Base-by-base conservation (phyloP, 306 rosid genomes). In the Ceratonia siliqua region DNA sequence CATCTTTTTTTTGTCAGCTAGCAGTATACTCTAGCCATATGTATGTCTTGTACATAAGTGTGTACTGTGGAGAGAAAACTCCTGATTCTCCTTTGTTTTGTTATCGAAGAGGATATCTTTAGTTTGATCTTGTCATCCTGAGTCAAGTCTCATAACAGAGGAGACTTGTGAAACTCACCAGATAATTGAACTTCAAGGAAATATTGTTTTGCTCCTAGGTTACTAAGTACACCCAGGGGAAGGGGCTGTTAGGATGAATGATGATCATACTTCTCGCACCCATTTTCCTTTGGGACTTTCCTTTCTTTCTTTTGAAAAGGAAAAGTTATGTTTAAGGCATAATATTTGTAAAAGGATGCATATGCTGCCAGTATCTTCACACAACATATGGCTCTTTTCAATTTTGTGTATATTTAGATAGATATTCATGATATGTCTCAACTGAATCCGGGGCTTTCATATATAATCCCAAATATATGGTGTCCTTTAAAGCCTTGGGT, bases 41-140 rank as follows among this genome's bases (percentile, higher is more conserved):
- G 74, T 58, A 56, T 57, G 62, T 18, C 39, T 43, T 0, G 56
- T 63, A 22, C 45, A n/a, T 43, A 32, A 39, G 43, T 42, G 66
- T 54, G 14, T 20, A 52, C 7, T 3, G 5, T 46, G 30, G 62
- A 13, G 70, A 36, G 61, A 38, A 33, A 58, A 17, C 57, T 61
- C 55, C 4, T 74, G 64, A 50, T 49, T n/a, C n/a, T n/a, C n/a
- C n/a, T n/a, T 36, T 74, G 35, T 62, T 36, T 74, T 74, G 63
- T 30, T 62, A 50, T 22, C 39, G 35, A 25, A 63, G 18, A 33
- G 63, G 53, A 35, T 39, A 38, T 62, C 7, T 50, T 15, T 55
- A 42, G 67, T 58, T 80, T 28, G 22, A 28, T 35, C 28, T 13
- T 10, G 56, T 56, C 35, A 66, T 64, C 20, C 24, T 2, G 71